Percentiles rank a stretch among this genome's conserved stretches.
phyloP scores from a whole-genome alignment of 2,329 filamentous ascomycete species.

The Penicillium concentricum region DNA sequence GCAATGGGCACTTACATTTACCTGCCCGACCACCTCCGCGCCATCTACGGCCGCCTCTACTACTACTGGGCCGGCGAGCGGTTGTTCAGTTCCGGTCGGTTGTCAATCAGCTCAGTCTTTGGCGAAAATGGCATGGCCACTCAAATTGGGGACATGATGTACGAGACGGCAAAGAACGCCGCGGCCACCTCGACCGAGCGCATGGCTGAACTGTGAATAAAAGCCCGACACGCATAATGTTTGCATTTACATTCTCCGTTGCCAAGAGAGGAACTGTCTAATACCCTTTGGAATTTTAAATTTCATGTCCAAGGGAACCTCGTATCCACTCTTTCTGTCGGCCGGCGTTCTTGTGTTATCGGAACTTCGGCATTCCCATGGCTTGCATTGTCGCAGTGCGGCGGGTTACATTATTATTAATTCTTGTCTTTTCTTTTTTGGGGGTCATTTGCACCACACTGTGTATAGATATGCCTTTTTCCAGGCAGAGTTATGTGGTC shows the following conservation, averaged over 20 bases:
- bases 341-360: slow-evolving; percentile 26
- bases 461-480: not conserved
- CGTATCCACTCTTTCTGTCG: slow-evolving; percentile 15
- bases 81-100: slow-evolving; percentile 35
- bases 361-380: slow-evolving; percentile 3
- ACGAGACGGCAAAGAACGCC: slow-evolving; percentile 48
- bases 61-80: slow-evolving; percentile 89
- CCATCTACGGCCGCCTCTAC: slow-evolving; percentile 80
- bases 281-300: not conserved
- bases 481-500: slow-evolving; percentile 6
- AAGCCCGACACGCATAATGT: not conserved
- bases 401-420: slow-evolving; percentile 9
- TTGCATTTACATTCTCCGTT: slow-evolving; percentile 6
- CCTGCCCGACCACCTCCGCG: slow-evolving; percentile 84
- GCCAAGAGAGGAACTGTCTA: not conserved
- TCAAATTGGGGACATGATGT: slow-evolving; percentile 46
- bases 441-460: not conserved
- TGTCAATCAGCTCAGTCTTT: slow-evolving; percentile 36
- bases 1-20: slow-evolving; percentile 86
- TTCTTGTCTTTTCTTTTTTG: slow-evolving; percentile 4
- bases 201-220: slow-evolving; percentile 34
- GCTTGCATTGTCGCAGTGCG: slow-evolving; percentile 12
- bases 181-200: slow-evolving; percentile 35
- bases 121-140: slow-evolving; percentile 27
- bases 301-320: slow-evolving; percentile 3